Base-by-base conservation (phyloP, 129 eudicot species). In the Calendula officinalis region DNA sequence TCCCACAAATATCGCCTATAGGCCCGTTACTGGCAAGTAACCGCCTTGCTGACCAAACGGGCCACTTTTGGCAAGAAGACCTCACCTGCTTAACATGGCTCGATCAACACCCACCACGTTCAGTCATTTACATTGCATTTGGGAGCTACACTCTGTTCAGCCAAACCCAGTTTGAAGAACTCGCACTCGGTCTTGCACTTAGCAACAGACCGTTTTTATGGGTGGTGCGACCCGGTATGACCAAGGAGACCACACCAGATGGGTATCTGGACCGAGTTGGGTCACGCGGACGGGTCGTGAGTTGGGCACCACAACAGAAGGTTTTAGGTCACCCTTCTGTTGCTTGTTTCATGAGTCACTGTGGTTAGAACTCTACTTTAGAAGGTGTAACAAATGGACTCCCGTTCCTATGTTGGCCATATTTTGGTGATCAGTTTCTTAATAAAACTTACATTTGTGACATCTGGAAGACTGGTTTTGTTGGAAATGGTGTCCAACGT, bases 341-440 rank as follows among this genome's bases (percentile, higher is more conserved):
- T 3, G 87, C 83, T 22, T 81, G 87, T 35, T 86, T 86, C 43
- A 2, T 83, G 38, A 83, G 79, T 41, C 89, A 86, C 39, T 83
- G 84, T 53, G 86, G 95, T n/a, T 83, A 89, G 89, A 80, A 86
- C 56, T 86, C 95, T 10, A 81, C 85, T 17, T 15, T 75, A 9
- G 95, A 83, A 58, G 82, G 84, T 57, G 58, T 75, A 8, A 65
- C 84, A 63, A 77, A 70, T 36, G 90, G 95, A 22, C 54, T 83
- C 2, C 90, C 90, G 14, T 75, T 83, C 44, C 40, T 86, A 48
- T 86, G 95, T 66, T 83, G 95, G 87, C 95, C 89, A 32, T 86
- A 83, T 65, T 83, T 80, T 61, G 77, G 77, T 1, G 90, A 86
- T 64, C 95, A 86, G 32, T 70, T 71, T 54, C 58, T 69, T 36